phyloP scores from a whole-genome alignment of 2,329 filamentous ascomycete species.

The Ceratocystis eucalypticola region DNA sequence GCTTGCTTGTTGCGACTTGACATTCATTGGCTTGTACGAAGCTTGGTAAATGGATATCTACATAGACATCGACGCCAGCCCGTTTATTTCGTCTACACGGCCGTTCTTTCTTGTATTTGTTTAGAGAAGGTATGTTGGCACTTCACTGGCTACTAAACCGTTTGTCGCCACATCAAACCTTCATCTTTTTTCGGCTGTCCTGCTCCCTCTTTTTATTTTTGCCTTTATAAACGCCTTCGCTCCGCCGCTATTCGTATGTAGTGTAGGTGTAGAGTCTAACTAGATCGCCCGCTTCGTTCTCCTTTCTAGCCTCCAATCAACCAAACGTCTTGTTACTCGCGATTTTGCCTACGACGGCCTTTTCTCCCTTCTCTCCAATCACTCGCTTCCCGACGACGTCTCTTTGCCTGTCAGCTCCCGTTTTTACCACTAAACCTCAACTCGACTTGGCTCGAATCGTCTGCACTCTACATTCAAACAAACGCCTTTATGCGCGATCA shows the following conservation, averaged over 20 bases:
- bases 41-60: background rate
- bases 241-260: background rate
- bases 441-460: background rate
- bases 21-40: background rate
- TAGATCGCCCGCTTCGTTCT: background rate
- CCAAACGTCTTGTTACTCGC: background rate
- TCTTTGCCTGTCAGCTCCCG: background rate
- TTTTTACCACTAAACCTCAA: background rate
- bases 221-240: background rate
- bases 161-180: background rate
- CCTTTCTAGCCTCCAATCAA: background rate
- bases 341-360: background rate
- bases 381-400: background rate
- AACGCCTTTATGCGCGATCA: constrained; percentile 11
- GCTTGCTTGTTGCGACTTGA: constrained; percentile 4
- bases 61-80: background rate
- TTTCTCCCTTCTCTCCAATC: background rate
- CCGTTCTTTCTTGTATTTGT: background rate
- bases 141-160: background rate
- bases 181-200: background rate
- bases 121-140: background rate
- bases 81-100: background rate
- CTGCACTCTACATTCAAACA: background rate
- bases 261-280: background rate
- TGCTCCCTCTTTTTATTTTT: background rate